These are phyloP conservation scores for Penicillium sp. DNA, from an alignment of 2,329 filamentous ascomycete genomes.

Conservation along the genomic window DNA sequence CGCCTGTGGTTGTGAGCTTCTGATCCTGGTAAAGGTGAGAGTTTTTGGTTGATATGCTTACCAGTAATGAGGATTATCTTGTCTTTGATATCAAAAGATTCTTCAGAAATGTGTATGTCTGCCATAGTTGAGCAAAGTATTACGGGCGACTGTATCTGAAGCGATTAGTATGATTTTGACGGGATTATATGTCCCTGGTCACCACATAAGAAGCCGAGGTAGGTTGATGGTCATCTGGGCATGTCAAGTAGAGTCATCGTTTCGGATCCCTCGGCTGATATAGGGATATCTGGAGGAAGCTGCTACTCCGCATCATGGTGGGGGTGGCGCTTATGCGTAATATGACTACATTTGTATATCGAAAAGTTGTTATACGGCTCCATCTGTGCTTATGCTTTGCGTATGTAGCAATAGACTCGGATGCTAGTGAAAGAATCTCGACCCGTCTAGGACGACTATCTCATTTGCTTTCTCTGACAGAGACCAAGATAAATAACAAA, in stretches of 20 bases:
- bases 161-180: not conserved
- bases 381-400: too few species aligned
- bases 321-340: too few species aligned
- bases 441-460: too few species aligned
- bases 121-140: not conserved
- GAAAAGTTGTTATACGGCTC: too few species aligned
- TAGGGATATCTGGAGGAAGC: too few species aligned
- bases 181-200: not conserved
- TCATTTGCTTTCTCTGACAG: too few species aligned
- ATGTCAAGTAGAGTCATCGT: not conserved
- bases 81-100: not conserved
- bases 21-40: not conserved
- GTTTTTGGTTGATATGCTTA: slow-evolving; percentile 21
- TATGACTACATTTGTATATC: too few species aligned
- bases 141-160: not conserved
- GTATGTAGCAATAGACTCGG: too few species aligned
- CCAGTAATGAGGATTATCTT: slow-evolving; percentile 49
- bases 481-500: too few species aligned
- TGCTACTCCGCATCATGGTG: too few species aligned
- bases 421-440: too few species aligned
- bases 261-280: not conserved
- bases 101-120: not conserved
- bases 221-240: not conserved
- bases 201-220: not conserved
- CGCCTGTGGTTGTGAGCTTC: slow-evolving; percentile 40